Evolutionary conservation across 371 early-diverging fungal genomes (phyloP).

Genomic region (Dichotomocladium elegans): DNA sequence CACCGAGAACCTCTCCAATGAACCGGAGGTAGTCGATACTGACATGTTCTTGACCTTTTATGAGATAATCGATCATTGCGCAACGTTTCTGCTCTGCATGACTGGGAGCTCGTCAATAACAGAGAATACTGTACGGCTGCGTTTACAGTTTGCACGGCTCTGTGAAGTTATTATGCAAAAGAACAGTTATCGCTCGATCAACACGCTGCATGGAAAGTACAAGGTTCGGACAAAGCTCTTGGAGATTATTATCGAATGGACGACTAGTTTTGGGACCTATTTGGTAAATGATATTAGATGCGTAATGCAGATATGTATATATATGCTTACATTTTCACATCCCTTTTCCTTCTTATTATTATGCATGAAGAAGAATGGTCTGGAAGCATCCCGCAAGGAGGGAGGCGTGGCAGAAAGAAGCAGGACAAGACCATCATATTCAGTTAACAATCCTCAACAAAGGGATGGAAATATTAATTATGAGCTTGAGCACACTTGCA

Average conservation of each 20-base stretch:
- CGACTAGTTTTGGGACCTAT: constrained; percentile 55
- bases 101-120: constrained; percentile 42
- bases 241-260: constrained; percentile 80
- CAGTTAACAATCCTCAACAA: background rate
- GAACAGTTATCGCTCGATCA: constrained; percentile 46
- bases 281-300: too few relatives aligned
- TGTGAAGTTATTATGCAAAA: constrained; percentile 75
- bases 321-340: background rate
- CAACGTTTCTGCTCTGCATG: constrained; percentile 56
- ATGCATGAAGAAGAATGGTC: background rate
- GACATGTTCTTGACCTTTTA: constrained; percentile 74
- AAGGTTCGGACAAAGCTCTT: constrained; percentile 75
- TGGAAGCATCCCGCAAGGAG: background rate
- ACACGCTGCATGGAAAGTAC: constrained; percentile 78
- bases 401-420: background rate
- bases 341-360: background rate
- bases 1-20: constrained; percentile 57
- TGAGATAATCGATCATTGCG: constrained; percentile 65
- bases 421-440: background rate
- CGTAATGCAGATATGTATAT: too few relatives aligned
- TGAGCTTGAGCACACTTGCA: constrained; percentile 74
- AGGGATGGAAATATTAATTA: constrained; percentile 21
- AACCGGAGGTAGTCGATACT: constrained; percentile 50
- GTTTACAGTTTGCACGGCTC: constrained; percentile 76
- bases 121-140: constrained; percentile 64